These are phyloP conservation scores for Linderniella brevidens DNA, from an alignment of 257 asterid species.

Conservation along the genomic window DNA sequence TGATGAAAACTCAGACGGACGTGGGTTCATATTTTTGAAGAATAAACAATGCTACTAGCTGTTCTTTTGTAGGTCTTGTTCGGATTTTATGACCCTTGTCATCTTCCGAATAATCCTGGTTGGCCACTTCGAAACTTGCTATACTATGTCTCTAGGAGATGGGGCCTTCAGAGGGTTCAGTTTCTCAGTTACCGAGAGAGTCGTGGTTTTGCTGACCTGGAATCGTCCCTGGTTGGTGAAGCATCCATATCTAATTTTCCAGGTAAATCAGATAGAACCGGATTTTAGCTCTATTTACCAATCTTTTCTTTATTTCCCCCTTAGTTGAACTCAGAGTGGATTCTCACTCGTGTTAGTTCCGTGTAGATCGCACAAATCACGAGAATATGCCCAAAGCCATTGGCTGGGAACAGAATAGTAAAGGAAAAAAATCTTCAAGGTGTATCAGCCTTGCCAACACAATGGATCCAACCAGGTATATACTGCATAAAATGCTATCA, in stretches of 20 bases:
- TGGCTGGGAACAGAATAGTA: slow-evolving; percentile 75
- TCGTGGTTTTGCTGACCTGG: slow-evolving; percentile 83
- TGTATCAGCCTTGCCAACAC: slow-evolving; percentile 72
- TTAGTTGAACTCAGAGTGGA: slow-evolving; percentile 9
- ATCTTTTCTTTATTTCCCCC: slow-evolving; percentile 8
- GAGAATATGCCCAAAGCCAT: slow-evolving; percentile 45
- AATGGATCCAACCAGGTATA: slow-evolving; percentile 88
- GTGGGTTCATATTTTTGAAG: neutral
- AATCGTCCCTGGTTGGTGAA: slow-evolving; percentile 73
- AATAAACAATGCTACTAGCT: slow-evolving; percentile 5
- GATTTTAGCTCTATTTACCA: slow-evolving; percentile 7
- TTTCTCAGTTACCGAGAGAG: slow-evolving; percentile 82
- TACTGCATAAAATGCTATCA: slow-evolving; percentile 8
- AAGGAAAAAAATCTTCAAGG: slow-evolving; percentile 41
- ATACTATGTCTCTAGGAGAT: slow-evolving; percentile 48
- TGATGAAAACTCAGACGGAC: neutral
- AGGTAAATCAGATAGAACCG: slow-evolving; percentile 29
- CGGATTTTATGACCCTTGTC: slow-evolving; percentile 89
- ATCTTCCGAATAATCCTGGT: slow-evolving; percentile 74
- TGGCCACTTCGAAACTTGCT: slow-evolving; percentile 93
- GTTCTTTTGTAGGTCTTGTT: slow-evolving; percentile 43
- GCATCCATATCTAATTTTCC: slow-evolving; percentile 42
- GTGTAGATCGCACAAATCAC: slow-evolving; percentile 33
- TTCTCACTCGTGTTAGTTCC: slow-evolving; percentile 12
- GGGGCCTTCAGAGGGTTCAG: slow-evolving; percentile 42